Conservation (phyloP, 495 filamentous ascomycete species). For the Talaromyces thailandensis region DNA sequence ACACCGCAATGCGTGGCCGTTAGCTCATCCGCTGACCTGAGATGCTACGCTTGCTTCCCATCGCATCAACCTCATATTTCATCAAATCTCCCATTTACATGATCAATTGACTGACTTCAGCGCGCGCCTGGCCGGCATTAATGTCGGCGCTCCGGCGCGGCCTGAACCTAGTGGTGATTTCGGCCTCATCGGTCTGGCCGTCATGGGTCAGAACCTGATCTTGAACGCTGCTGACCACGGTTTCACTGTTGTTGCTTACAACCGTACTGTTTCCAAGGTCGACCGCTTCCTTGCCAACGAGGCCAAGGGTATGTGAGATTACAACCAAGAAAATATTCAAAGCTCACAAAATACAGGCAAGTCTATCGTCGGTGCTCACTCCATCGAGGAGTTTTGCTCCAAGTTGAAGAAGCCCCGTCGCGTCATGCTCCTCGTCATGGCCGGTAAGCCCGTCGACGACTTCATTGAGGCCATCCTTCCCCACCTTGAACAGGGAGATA, state of each 20-base stretch:
- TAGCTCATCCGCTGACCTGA: background rate
- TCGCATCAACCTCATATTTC: background rate
- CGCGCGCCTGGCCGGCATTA: constrained; percentile 79
- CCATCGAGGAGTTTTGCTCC: constrained; percentile 82
- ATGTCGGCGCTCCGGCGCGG: constrained; percentile 59
- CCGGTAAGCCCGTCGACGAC: constrained; percentile 93
- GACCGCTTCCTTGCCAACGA: constrained; percentile 90
- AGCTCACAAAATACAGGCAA: constrained; percentile 51
- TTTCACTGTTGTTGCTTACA: constrained; percentile 93
- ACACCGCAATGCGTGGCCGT: background rate
- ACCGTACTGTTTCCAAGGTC: constrained; percentile 96
- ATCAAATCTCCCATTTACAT: constrained; percentile 17
- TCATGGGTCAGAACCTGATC: constrained; percentile 99
- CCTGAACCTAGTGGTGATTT: constrained; percentile 64
- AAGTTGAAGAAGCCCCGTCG: constrained; percentile 96
- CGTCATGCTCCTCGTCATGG: constrained; percentile 97
- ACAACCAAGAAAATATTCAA: no score
- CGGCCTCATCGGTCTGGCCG: constrained; percentile 98
- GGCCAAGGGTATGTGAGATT: constrained; percentile 59
- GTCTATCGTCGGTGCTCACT: constrained; percentile 86
- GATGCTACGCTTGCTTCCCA: background rate
- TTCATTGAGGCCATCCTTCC: constrained; percentile 96
- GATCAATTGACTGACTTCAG: constrained; percentile 59
- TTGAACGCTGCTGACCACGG: constrained; percentile 95
- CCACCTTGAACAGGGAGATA: constrained; percentile 82